Base-by-base conservation (phyloP, 495 filamentous ascomycete genomes). In the Penicillium atrosanguineum region DNA sequence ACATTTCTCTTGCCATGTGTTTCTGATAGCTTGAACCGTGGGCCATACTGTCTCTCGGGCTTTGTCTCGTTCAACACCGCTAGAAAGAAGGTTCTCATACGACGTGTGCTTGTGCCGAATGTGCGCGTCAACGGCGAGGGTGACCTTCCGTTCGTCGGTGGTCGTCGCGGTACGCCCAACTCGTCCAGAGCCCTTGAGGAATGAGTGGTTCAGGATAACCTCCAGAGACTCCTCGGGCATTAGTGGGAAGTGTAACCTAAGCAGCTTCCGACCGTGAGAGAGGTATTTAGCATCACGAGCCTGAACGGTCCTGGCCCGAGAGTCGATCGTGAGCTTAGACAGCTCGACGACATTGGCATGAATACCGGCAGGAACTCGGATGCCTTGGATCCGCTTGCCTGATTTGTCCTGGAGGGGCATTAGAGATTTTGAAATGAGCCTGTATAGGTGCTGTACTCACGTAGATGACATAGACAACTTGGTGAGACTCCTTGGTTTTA, bases 111-210 rank as follows among this genome's bases (percentile, higher is more conserved):
- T 61, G 56, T 82, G 79, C 40, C 80, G 69, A 44, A 81, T 70
- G 65, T 82, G 74, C 16, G 80, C 80, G 45, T 79, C 73, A 3
- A 78, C 75, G 4, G 79, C 80, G 26, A 77, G 47, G 2, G 52
- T 43, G 2, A 70, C 73, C 53, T 74, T 79, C 2, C 62, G 57
- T 21, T 66, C 56, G 37, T 80, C 72, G 0, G 63, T 50, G 8
- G 61, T 62, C 25, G 54, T 69, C 7, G 60, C 53, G 0, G 69
- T 69, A 5, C 80, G 65, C 0, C 79, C 79, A 0, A 83, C 79
- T 21, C 77, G 64, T 7, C 79, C 73, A 8, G 78, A 78, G 4
- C 74, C 72, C 46, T 79, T 81, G 36, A 71, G 55, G 50, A 79
- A 81, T 5, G 77, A 75, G 46, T 76, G 72, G 12, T 67, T 47